phyloP scores from a whole-genome alignment of 2,329 filamentous ascomycete species.

The Nigrospora osmanthi region DNA sequence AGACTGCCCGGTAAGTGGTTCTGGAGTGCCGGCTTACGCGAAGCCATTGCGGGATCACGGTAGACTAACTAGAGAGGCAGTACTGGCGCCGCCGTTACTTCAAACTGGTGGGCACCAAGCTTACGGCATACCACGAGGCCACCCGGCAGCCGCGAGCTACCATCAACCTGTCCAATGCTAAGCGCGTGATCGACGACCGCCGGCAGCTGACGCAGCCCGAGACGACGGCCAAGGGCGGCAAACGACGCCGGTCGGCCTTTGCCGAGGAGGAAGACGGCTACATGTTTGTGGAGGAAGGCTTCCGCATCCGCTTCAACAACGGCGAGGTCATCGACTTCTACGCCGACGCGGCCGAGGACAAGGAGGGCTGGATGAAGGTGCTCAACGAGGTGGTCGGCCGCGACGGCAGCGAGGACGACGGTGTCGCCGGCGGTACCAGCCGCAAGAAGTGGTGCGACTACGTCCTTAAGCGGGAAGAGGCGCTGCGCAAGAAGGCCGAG shows the following conservation, averaged over 20 bases:
- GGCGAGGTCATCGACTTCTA: conserved; percentile 99
- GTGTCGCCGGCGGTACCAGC: conserved; percentile 28
- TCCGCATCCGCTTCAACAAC: conserved; percentile 97
- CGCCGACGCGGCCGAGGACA: conserved; percentile 78
- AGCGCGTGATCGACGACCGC: conserved; percentile 88
- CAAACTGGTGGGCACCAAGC: conserved; percentile 80
- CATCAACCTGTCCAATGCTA: conserved; percentile 91
- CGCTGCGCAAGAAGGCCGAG: conserved; percentile 46
- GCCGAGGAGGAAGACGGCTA: conserved; percentile 98
- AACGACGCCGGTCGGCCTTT: conserved; percentile 86
- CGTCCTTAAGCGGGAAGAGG: conserved; percentile 56
- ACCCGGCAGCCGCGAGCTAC: conserved; percentile 93
- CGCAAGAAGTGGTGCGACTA: conserved; percentile 60
- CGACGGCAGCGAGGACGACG: conserved; percentile 41
- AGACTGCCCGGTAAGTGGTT: conserved; percentile 79
- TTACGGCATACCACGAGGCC: conserved; percentile 93
- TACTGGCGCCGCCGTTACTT: conserved; percentile 98
- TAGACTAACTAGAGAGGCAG: conserved; percentile 41
- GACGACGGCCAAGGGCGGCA: conserved; percentile 66
- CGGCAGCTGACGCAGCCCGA: conserved; percentile 77
- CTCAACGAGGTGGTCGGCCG: conserved; percentile 64
- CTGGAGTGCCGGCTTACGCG: background rate
- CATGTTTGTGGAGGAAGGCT: conserved; percentile 99
- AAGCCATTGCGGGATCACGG: background rate
- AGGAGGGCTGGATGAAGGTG: conserved; percentile 91